A percentile compares a stretch with the other conserved stretches of the same genome.
These are phyloP conservation scores for Edaphochlamys debaryana DNA, from an alignment of 139 green algal genomes.

Conservation along the genomic window DNA sequence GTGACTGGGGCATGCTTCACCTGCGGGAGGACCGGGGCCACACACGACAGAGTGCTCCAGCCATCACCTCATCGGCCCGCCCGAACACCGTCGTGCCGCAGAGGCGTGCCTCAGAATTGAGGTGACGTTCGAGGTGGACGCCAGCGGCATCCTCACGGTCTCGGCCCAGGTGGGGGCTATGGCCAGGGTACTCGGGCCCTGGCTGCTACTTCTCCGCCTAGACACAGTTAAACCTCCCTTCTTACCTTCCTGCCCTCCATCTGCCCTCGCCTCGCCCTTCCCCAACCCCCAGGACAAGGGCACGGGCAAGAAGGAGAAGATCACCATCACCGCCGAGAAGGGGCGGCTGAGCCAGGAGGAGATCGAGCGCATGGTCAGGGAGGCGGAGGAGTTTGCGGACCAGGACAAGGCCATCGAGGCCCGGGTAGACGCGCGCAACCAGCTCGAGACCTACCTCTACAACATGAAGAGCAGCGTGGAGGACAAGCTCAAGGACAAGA, in stretches of 20 bases:
- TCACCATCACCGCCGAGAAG: conserved; percentile 85
- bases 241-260: too few relatives aligned
- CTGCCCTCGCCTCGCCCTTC: too few relatives aligned
- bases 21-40: too few relatives aligned
- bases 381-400: conserved; percentile 90
- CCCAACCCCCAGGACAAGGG: conserved; percentile 84
- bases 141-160: conserved; percentile 95
- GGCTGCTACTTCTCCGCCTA: too few relatives aligned
- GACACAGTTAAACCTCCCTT: too few relatives aligned
- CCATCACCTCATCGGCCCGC: too few relatives aligned
- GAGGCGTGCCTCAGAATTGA: conserved; percentile 89
- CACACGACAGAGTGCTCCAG: too few relatives aligned
- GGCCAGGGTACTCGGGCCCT: too few relatives aligned
- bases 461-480: conserved; percentile 70
- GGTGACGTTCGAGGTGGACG: conserved; percentile 91
- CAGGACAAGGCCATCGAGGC: conserved; percentile 74
- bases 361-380: conserved; percentile 94
- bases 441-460: conserved; percentile 74
- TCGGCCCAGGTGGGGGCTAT: conserved; percentile 83
- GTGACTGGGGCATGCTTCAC: too few relatives aligned
- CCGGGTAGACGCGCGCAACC: conserved; percentile 66
- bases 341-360: conserved; percentile 75
- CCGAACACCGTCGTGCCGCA: too few relatives aligned
- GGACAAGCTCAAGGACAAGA: conserved; percentile 81
- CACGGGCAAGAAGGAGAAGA: conserved; percentile 85